Base-by-base conservation (phyloP, 352 stramenopile species). In the Pythium periplocum region DNA sequence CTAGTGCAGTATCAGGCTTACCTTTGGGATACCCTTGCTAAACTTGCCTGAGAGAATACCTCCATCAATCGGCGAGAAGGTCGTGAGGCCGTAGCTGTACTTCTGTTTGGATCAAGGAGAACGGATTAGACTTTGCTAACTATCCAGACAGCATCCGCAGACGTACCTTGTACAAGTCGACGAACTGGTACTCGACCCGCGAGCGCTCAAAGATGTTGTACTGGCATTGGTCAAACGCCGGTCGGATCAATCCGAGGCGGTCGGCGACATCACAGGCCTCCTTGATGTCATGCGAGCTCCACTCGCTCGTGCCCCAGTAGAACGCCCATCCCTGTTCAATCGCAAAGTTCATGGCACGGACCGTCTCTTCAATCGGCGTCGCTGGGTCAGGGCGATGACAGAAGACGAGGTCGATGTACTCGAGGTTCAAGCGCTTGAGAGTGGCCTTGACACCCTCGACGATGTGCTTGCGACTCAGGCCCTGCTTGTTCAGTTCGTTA, bases 301-400 rank as follows among this genome's bases (percentile, higher is more conserved):
- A 86, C 48, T 83, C 71, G 53, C 61, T 77, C 6, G 73, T 86
- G 12, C 71, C 75, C 75, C 75, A 85, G 40, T 66, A 63, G 53
- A 69, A 71, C 8, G 73, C 73, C 54, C 68, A 79, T 31, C 72
- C 69, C 30, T 62, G 48, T 41, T 66, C 36, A 10, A 84, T 62
- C 9, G 84, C 39, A 36, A 70, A 54, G 41, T 64, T 79, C 70
- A 84, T 83, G 43, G 69, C 62, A 7, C 73, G 62, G 76, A 82
- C 60, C n/a, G 37, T 64, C 55, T 83, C 73, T 48, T 77, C 68
- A 33, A 77, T 74, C 4, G 68, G 68, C 38, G 59, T 75, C 26
- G 12, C 32, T 9, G 50, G 45, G 31, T 78, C 69, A 10, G 61
- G 54, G 6, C 69, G 66, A 34, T 78, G 69, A 45, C 59, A 65